Conservation (phyloP, 495 filamentous ascomycete genomes). For the Aspergillus diversus region DNA sequence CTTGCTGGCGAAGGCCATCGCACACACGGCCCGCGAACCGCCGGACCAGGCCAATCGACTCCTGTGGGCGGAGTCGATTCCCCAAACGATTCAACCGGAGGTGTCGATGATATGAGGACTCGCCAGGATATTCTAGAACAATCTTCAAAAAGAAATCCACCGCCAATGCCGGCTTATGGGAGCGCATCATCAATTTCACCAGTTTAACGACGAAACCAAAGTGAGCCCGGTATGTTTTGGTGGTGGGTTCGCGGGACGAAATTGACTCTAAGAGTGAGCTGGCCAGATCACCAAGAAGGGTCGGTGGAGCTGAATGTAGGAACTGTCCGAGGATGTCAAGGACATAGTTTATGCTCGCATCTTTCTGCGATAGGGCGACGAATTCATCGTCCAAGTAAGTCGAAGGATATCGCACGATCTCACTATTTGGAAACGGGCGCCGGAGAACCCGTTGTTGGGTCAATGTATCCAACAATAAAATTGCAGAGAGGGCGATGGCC, state of each 20-base stretch:
- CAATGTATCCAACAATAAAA: neutral
- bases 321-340: neutral
- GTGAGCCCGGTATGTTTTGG: neutral
- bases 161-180: neutral
- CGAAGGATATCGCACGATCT: neutral
- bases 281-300: neutral
- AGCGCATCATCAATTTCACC: neutral
- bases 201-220: neutral
- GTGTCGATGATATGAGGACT: constrained; percentile 4
- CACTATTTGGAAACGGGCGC: neutral
- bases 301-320: neutral
- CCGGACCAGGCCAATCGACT: neutral
- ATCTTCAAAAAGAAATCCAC: neutral
- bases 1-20: neutral
- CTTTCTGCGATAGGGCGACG: neutral
- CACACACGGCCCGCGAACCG: neutral
- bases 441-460: neutral
- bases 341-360: neutral
- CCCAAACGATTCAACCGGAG: neutral
- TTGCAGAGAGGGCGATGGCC: neutral
- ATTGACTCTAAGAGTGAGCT: neutral
- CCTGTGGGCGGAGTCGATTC: neutral
- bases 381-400: constrained; percentile 2
- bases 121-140: neutral
- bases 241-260: neutral